phyloP scores from a whole-genome alignment of 345 rosid genomes.

The Arabidopsis arenosa region DNA sequence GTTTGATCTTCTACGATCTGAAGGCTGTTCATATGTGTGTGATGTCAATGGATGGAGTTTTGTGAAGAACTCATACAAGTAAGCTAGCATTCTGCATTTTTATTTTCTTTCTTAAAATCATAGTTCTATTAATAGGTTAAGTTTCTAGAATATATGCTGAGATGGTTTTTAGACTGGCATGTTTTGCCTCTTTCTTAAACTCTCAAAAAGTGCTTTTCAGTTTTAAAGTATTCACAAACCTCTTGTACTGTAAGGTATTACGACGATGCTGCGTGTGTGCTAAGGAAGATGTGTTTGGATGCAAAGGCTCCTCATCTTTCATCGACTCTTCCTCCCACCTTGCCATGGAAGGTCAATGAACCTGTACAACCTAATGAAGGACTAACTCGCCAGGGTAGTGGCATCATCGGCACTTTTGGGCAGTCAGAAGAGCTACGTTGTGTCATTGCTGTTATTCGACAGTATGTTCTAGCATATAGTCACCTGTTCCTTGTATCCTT shows the following conservation, averaged over 20 bases:
- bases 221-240: conserved; percentile 22
- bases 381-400: conserved; percentile 96
- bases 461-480: conserved; percentile 60
- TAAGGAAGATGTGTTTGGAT: conserved; percentile 97
- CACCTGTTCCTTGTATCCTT: neutral
- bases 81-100: conserved; percentile 46
- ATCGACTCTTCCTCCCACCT: conserved; percentile 80
- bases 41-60: conserved; percentile 99
- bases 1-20: conserved; percentile 96
- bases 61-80: conserved; percentile 99
- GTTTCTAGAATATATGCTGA: neutral
- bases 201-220: neutral
- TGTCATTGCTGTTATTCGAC: conserved; percentile 94
- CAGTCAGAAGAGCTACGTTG: conserved; percentile 98
- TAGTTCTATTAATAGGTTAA: neutral
- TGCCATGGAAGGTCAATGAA: conserved; percentile 97
- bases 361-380: conserved; percentile 82
- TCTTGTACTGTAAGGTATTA: conserved; percentile 66
- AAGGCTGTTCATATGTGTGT: conserved; percentile 96
- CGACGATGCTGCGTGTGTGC: conserved; percentile 98
- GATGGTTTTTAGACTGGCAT: conserved; percentile 1
- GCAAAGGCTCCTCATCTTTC: conserved; percentile 99
- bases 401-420: conserved; percentile 92
- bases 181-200: conserved; percentile 1
- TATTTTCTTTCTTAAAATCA: neutral